Conservation (phyloP, 768 basidiomycete genomes). For the Rhizopogon vinicolor region DNA sequence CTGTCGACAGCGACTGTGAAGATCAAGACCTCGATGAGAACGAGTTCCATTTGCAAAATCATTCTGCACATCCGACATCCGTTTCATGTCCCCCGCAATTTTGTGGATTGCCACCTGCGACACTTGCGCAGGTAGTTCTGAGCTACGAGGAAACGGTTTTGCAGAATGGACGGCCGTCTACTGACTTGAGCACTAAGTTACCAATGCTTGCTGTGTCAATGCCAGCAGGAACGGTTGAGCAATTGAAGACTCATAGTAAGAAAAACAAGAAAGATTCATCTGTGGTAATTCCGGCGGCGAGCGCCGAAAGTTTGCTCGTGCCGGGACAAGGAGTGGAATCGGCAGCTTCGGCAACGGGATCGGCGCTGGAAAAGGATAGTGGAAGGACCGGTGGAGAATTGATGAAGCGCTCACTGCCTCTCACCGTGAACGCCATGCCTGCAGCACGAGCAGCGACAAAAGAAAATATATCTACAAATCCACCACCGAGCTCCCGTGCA, state of each 20-base stretch:
- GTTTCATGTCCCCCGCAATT: slow-evolving; percentile 11
- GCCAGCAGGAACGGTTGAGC: slow-evolving; percentile 14
- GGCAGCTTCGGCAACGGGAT: slow-evolving; percentile 28
- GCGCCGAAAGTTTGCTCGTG: slow-evolving; percentile 8
- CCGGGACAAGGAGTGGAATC: slow-evolving; percentile 9
- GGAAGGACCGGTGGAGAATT: slow-evolving; percentile 27
- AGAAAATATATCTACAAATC: slow-evolving; percentile 30
- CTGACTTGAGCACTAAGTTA: slow-evolving; percentile 22
- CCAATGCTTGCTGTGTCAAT: slow-evolving; percentile 15
- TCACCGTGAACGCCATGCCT: slow-evolving; percentile 39
- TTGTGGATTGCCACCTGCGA: slow-evolving; percentile 15
- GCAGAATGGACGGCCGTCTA: slow-evolving; percentile 11
- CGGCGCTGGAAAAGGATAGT: slow-evolving; percentile 28
- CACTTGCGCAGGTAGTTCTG: slow-evolving; percentile 35
- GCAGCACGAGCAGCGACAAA: slow-evolving; percentile 35
- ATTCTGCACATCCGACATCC: slow-evolving; percentile 15
- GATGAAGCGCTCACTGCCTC: slow-evolving; percentile 34
- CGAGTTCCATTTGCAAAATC: slow-evolving; percentile 24
- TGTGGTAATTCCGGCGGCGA: slow-evolving; percentile 24
- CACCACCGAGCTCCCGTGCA: slow-evolving; percentile 73
- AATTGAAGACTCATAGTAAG: slow-evolving; percentile 24
- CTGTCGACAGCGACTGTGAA: slow-evolving; percentile 38
- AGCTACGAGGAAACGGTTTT: slow-evolving; percentile 32
- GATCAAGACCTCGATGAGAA: slow-evolving; percentile 29
- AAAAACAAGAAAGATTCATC: slow-evolving; percentile 39